Evolutionary conservation across 306 rosid species (phyloP).

Genomic region (Alnus glutinosa): DNA sequence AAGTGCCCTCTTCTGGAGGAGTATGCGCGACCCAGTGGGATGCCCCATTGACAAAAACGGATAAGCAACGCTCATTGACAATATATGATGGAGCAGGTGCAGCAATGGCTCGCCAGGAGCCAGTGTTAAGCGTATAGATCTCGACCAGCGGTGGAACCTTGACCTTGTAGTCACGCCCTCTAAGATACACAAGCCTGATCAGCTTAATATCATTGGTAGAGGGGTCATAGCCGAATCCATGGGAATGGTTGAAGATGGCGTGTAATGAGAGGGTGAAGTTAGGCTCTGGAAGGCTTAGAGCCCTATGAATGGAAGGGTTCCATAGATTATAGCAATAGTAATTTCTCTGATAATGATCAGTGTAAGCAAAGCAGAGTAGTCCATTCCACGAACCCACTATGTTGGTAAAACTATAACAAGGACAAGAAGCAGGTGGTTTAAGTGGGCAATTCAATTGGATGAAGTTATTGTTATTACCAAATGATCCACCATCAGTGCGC

Average conservation of each 20-base stretch:
- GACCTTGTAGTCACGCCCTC: neutral
- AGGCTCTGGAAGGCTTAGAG: neutral
- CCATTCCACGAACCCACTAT: constrained; percentile 13
- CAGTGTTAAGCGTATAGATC: constrained; percentile 11
- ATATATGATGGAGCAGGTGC: neutral
- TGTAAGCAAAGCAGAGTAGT: neutral
- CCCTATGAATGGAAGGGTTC: constrained; percentile 21
- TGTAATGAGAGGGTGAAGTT: neutral
- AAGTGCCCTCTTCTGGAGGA: neutral
- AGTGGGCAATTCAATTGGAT: neutral
- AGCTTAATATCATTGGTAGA: neutral
- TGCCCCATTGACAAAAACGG: constrained; percentile 13
- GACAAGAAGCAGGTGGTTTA: neutral
- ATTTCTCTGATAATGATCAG: neutral
- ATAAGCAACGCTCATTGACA: neutral
- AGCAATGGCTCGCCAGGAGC: constrained; percentile 2
- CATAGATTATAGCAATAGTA: neutral
- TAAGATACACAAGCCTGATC: constrained; percentile 7
- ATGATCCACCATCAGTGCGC: neutral
- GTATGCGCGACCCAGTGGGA: constrained; percentile 14
- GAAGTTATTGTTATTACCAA: neutral
- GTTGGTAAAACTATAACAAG: too few species aligned
- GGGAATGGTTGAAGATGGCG: neutral
- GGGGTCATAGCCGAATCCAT: constrained; percentile 23
- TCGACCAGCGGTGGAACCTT: neutral